Base-by-base conservation (phyloP, 2,329 filamentous ascomycete genomes). In the Chalara sp. region DNA sequence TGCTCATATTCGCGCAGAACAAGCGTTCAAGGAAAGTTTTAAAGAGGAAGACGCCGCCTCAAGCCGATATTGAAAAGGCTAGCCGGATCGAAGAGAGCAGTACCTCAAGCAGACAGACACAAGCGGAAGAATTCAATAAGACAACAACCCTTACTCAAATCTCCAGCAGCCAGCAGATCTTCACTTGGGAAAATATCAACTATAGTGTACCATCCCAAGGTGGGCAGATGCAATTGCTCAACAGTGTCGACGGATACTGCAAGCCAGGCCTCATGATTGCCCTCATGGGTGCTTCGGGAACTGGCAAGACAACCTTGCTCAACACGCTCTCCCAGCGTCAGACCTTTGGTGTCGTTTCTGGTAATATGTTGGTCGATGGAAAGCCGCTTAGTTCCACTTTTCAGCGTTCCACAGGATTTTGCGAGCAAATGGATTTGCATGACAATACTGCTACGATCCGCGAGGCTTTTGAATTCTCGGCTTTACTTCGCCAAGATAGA, bases 391-490 rank as follows among this genome's bases (percentile, higher is more conserved):
- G 76, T 0, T 67, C 74, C 2, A 80, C 81, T 48, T 88, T 89
- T 62, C 83, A 86, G 60, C 73, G 85, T 48, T 78, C 78, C 28
- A 87, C 84, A 11, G 85, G 85, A 11, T 89, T 84, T 67, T 85
- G 82, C 58, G 77, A 87, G 61, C 85, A 89, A 62, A 82, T 83
- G 68, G 84, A 89, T 69, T 67, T 89, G 5, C 85, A 88, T 61
- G 83, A 87, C 56, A 74, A 75, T 12, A 85, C 83, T 1, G 75
- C 81, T 1, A 86, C 83, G 0, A 80, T 87, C 47, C 84, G 90
- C 53, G 90, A 96, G 69, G 89, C 89, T 10, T 76, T 96, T 35
- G 81, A 80, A 61, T 96, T 95, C 68, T 89, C 83, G 61, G 90
- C 90, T 21, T 67, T 91, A 6, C 83, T 96, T 43, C 86, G 90